These are phyloP conservation scores for Tetrapyrgos nigripes DNA, from an alignment of 1,284 basidiomycete genomes.

Conservation along the genomic window DNA sequence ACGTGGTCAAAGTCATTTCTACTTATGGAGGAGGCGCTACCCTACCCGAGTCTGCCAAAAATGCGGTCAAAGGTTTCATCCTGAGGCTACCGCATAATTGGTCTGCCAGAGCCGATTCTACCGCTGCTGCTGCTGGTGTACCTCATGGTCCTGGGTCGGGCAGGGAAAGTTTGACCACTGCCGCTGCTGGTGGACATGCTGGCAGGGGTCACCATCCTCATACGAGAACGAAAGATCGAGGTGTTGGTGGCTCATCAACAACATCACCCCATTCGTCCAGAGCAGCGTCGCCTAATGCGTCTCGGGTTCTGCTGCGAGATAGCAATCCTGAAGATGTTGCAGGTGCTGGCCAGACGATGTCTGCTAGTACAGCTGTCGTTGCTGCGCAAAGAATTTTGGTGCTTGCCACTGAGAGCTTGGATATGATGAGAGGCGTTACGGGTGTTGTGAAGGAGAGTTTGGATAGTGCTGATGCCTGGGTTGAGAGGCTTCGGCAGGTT, in stretches of 20 bases:
- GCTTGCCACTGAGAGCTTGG: constrained; percentile 88
- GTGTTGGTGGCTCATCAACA: constrained; percentile 10
- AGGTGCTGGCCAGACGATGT: constrained; percentile 30
- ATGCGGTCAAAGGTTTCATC: constrained; percentile 82
- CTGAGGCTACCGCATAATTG: constrained; percentile 83
- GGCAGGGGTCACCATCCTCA: constrained; percentile 18
- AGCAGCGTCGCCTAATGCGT: constrained; percentile 35
- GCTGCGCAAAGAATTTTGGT: constrained; percentile 85
- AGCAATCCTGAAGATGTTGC: neutral
- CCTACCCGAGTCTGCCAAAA: constrained; percentile 84
- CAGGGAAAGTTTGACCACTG: constrained; percentile 40
- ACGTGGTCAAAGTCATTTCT: constrained; percentile 88
- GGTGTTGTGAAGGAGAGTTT: constrained; percentile 87
- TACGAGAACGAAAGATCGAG: constrained; percentile 9
- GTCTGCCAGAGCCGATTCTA: constrained; percentile 44
- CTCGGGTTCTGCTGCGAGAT: constrained; percentile 19
- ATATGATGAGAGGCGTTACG: constrained; percentile 90
- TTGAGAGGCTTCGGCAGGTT: constrained; percentile 30
- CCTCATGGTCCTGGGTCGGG: constrained; percentile 18
- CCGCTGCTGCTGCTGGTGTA: constrained; percentile 21
- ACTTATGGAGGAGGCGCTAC: constrained; percentile 86
- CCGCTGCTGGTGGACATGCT: constrained; percentile 44
- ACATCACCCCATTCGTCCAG: constrained; percentile 28
- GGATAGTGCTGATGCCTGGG: constrained; percentile 87
- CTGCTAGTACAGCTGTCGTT: constrained; percentile 62